These are phyloP conservation scores for Balansia obtecta DNA, from an alignment of 2,329 filamentous ascomycete genomes.

Conservation along the genomic window DNA sequence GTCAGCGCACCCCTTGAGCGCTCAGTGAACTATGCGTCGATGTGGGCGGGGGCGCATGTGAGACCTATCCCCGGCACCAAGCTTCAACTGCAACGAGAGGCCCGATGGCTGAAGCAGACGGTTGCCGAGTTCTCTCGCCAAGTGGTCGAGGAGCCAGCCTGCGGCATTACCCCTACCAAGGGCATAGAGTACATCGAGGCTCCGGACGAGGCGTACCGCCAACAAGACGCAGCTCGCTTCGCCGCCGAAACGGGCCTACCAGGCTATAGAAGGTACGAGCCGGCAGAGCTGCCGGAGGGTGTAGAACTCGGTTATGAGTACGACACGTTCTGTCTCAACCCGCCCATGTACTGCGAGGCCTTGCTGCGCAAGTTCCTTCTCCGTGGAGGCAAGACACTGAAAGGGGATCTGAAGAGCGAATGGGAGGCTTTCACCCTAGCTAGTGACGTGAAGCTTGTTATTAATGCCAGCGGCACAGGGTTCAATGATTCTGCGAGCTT, in stretches of 20 bases:
- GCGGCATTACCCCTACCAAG: constrained; percentile 34
- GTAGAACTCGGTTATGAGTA: constrained; percentile 38
- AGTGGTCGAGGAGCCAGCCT: constrained; percentile 14
- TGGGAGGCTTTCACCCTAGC: constrained; percentile 19
- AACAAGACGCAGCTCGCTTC: constrained; percentile 16
- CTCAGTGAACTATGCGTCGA: constrained; percentile 37
- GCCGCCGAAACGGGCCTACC: constrained; percentile 15
- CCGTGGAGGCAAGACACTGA: constrained; percentile 17
- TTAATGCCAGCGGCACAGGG: constrained; percentile 23
- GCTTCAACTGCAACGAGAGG: constrained; percentile 19
- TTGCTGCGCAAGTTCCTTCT: constrained; percentile 20
- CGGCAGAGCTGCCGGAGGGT: constrained; percentile 26
- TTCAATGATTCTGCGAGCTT: constrained; percentile 21
- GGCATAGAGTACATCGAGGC: constrained; percentile 41
- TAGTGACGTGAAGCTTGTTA: constrained; percentile 12
- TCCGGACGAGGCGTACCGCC: constrained; percentile 25
- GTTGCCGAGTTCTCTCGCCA: constrained; percentile 14
- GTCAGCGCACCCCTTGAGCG: constrained; percentile 17
- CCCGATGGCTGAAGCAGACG: constrained; percentile 18
- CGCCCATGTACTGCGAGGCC: constrained; percentile 37
- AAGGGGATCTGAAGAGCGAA: constrained; percentile 16
- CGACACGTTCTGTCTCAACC: constrained; percentile 41
- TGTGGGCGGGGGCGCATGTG: constrained; percentile 46
- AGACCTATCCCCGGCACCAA: constrained; percentile 32
- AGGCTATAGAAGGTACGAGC: constrained; percentile 16